Base-by-base conservation (phyloP, 2,329 filamentous ascomycete species). In the Xylariales sp. region DNA sequence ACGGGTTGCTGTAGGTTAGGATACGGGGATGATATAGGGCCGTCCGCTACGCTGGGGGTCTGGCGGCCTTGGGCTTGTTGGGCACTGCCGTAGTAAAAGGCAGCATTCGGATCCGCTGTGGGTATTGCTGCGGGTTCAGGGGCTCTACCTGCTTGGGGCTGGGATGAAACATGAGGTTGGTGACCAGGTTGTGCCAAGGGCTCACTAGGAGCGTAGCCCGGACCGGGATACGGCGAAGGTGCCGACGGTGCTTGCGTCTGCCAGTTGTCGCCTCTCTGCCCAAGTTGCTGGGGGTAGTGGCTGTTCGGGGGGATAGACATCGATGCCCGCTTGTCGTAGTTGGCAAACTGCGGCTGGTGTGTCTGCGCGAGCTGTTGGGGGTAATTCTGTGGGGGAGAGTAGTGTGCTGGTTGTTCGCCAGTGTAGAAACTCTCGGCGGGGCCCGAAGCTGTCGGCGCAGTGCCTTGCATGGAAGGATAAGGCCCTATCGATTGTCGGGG, bases 351-450 rank as follows among this genome's bases (percentile, higher is more conserved):
- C 38, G 63, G 56, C 51, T 70, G 68, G 10, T 60, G 57, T 24
- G 65, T 57, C 40, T 70, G 64, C 38, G 71, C 69, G 42, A 66
- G 60, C 40, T 68, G 69, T 27, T 68, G 67, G n/a, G 62, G 60
- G 47, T 81, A 82, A 27, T 71, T 68, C 39, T 76, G 75, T 9
- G 71, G 69, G 33, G 68, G 75, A 4, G 70, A 37, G 63, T 74
- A 73, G 27, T 68, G 66, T 11, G 60, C 56, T 31, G 59, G 69
- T 31, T 76, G 68, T 51, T 82, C 84, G 25, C 80, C 79, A 11
- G 80, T 86, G 60, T 96, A 96, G 60, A 86, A 96, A 62, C 73
- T 91, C 58, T 96, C 90, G 8, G 82, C 80, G 1, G 74, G 76
- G 9, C 73, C 71, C 19, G 68, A 61, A 46, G 66, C 64, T 32